Percentiles rank a stretch among this genome's conserved stretches.
phyloP scores from a whole-genome alignment of 495 filamentous ascomycete genomes.

The Chaetomium fimeti region DNA sequence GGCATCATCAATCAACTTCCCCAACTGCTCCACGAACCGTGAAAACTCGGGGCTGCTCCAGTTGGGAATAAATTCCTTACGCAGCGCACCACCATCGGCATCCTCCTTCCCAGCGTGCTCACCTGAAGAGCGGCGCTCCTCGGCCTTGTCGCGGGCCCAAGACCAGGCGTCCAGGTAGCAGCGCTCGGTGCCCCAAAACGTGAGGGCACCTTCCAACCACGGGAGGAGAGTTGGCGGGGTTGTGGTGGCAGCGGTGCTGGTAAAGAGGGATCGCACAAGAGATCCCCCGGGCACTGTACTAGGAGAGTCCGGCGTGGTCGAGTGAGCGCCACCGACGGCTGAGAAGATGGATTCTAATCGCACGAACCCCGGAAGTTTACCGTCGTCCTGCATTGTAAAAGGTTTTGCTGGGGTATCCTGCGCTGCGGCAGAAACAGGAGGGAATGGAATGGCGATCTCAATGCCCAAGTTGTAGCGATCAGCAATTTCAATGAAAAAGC shows the following conservation, averaged over 20 bases:
- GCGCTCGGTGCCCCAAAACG: slow-evolving; percentile 73
- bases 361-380: slow-evolving; percentile 32
- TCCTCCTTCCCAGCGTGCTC: slow-evolving; percentile 34
- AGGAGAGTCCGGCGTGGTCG: not conserved
- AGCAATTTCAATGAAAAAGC: slow-evolving; percentile 65
- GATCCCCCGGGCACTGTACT: slow-evolving; percentile 31
- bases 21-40: slow-evolving; percentile 50
- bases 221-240: slow-evolving; percentile 23
- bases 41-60: slow-evolving; percentile 62
- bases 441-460: slow-evolving; percentile 35
- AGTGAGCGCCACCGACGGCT: slow-evolving; percentile 1
- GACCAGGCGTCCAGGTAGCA: slow-evolving; percentile 61
- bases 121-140: slow-evolving; percentile 27
- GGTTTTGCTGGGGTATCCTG: slow-evolving; percentile 8
- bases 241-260: slow-evolving; percentile 9
- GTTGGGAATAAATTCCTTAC: slow-evolving; percentile 63
- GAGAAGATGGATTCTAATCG: slow-evolving; percentile 28
- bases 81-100: slow-evolving; percentile 61
- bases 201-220: slow-evolving; percentile 63
- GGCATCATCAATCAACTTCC: slow-evolving; percentile 34
- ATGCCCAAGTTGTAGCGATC: slow-evolving; percentile 60
- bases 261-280: slow-evolving; percentile 28
- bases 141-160: slow-evolving; percentile 46
- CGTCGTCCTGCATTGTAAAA: slow-evolving; percentile 25
- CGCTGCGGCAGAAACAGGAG: not conserved